These are phyloP conservation scores for Pichia norvegensis DNA, from an alignment of 1,139 yeast genomes.

Conservation along the genomic window DNA sequence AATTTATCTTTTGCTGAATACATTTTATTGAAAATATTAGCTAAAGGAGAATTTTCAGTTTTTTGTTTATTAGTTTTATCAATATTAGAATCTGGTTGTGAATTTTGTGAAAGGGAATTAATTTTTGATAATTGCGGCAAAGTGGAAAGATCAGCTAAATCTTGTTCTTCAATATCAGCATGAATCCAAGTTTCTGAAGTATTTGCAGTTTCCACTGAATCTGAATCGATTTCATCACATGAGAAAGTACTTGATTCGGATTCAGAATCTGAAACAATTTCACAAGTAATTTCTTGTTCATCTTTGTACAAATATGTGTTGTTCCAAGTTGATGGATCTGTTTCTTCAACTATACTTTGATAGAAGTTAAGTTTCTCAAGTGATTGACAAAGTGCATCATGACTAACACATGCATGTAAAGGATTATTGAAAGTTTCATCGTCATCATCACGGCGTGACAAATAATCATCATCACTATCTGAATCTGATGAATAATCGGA, in stretches of 20 bases:
- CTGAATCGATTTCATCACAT: constrained; percentile 9
- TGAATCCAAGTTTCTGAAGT: background rate
- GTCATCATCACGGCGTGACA: background rate
- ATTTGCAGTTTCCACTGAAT: background rate
- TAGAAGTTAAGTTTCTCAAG: constrained; percentile 8
- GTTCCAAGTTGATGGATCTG: constrained; percentile 18
- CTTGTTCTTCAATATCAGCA: background rate
- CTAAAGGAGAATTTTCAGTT: background rate
- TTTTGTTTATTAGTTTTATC: background rate
- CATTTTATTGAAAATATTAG: background rate
- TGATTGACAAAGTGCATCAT: constrained; percentile 5
- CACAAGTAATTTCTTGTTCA: background rate
- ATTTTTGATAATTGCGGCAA: background rate
- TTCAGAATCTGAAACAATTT: constrained; percentile 9
- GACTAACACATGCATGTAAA: background rate
- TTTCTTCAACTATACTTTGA: background rate
- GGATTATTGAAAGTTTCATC: background rate
- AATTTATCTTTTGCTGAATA: background rate
- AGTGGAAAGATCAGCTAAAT: background rate
- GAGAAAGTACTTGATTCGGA: constrained; percentile 11
- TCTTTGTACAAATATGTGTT: background rate
- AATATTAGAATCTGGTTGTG: background rate
- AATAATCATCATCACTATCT: constrained; percentile 7
- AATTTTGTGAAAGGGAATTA: background rate
- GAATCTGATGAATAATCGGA: constrained; percentile 6